Evolutionary conservation across 371 early-diverging fungal genomes (phyloP), one percentile per base, ranked within the genome.

Genomic region (Apophysomyces variabilis): DNA sequence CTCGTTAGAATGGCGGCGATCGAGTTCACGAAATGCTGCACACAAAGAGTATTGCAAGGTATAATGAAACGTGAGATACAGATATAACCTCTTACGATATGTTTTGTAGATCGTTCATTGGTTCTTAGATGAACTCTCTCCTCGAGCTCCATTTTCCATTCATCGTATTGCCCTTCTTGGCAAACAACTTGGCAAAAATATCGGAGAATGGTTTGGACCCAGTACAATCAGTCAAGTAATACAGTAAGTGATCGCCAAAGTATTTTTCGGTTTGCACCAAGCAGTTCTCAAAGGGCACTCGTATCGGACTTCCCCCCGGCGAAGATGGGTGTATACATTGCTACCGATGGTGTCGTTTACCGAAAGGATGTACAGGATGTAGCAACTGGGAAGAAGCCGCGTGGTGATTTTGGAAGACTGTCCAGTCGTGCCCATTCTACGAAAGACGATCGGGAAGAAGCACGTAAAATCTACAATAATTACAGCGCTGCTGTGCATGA

Each of bases 141-240:
- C 88, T 38, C 75, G 85, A 50, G 91, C 90, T 16, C 89, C 92
- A 0, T 96, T 94, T 67, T 96, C 96, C 5, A 93, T 98, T n/a
- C 97, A 98, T 64, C 80, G 92, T 13, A 92, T 98, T 65, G 95
- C 95, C 1, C 73, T 90, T n/a, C 74, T 92, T 3, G 99, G 97
- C 7, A 85, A 85, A 61, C 90, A 93, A 67, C 85, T 89, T 26
- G 95, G 92, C 41, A 96, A 95, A 68, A 87, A 91, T 57, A 92
- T 96, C 66, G 97, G 99, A 38, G 90, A 96, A 78, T 98, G 99
- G 99, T 97, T 96, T 82, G 97, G 97, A 0, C 99, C 99, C 0
- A 86, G 87, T 14, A 96, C 95, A 4, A 95, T 95, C 16, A 92
- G 96, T n/a, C 91, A 92, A 60, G 94, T 95, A 37, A 85, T 95